phyloP scores from a whole-genome alignment of 1,284 basidiomycete genomes.

The Ustilago vetiveriae region DNA sequence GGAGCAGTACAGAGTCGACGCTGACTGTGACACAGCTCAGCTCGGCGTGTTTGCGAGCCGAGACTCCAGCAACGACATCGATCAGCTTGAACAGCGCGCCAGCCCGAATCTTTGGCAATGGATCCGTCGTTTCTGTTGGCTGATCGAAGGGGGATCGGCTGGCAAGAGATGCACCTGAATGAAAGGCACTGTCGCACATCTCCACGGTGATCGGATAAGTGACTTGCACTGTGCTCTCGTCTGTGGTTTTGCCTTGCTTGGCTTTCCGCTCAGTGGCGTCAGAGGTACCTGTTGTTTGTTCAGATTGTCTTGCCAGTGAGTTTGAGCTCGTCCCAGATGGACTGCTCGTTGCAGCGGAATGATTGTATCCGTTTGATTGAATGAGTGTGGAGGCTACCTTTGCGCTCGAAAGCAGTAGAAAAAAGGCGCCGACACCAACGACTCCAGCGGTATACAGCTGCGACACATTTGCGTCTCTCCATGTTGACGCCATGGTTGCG shows the following conservation, averaged over 20 bases:
- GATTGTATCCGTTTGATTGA: no score
- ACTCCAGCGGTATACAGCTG: slow-evolving; percentile 32
- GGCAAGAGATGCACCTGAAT: slow-evolving; percentile 11
- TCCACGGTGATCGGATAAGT: slow-evolving; percentile 52
- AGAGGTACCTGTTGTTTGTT: no score
- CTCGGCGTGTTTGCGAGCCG: slow-evolving; percentile 66
- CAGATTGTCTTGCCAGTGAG: no score
- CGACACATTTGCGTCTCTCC: slow-evolving; percentile 27
- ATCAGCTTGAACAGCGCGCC: slow-evolving; percentile 68
- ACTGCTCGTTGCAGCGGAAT: no score
- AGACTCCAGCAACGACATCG: slow-evolving; percentile 68
- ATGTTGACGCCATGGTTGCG: slow-evolving; percentile 18
- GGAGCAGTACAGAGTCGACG: slow-evolving; percentile 65
- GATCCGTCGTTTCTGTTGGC: slow-evolving; percentile 3
- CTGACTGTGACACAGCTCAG: slow-evolving; percentile 67
- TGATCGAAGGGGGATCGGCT: slow-evolving; percentile 7
- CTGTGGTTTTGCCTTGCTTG: slow-evolving; percentile 36
- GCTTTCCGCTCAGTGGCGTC: neutral
- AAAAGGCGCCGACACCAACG: slow-evolving; percentile 18
- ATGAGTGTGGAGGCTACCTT: slow-evolving; percentile 17
- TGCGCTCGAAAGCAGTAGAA: slow-evolving; percentile 20
- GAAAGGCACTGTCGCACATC: slow-evolving; percentile 50
- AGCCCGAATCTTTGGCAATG: slow-evolving; percentile 55
- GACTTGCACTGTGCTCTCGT: slow-evolving; percentile 49
- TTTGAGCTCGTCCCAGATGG: no score